phyloP scores from a whole-genome alignment of 257 asterid species.

The Solanum okadae region DNA sequence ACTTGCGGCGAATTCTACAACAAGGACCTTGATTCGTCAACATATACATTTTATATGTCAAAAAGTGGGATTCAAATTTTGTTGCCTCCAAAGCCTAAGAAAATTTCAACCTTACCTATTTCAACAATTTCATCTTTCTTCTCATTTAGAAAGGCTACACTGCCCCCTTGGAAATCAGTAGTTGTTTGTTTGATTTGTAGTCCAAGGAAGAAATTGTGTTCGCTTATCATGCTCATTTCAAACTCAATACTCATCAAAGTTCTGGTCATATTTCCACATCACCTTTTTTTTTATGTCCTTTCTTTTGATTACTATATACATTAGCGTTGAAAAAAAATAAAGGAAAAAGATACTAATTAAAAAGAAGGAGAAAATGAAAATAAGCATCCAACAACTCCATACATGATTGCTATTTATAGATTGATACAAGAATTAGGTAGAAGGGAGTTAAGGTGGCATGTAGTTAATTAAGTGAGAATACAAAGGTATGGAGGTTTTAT shows the following conservation, averaged over 20 bases:
- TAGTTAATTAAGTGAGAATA: no score
- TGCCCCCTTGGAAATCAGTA: no score
- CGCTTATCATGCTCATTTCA: background rate
- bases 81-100: background rate
- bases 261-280: background rate
- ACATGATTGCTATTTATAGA: no score
- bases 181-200: background rate
- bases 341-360: background rate
- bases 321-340: no score
- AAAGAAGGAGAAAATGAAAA: background rate
- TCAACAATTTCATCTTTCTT: background rate
- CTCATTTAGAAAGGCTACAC: no score
- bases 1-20: background rate
- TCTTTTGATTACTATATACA: no score
- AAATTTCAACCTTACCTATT: no score
- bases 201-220: background rate
- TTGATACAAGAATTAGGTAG: no score
- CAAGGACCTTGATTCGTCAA: background rate
- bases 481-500: no score
- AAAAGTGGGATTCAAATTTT: background rate
- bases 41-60: background rate
- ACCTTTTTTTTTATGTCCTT: background rate
- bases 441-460: background rate
- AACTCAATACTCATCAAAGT: background rate
- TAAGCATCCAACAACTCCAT: background rate